Evolutionary conservation across 345 rosid genomes (phyloP).

Genomic region (Geranium rotundifolium): DNA sequence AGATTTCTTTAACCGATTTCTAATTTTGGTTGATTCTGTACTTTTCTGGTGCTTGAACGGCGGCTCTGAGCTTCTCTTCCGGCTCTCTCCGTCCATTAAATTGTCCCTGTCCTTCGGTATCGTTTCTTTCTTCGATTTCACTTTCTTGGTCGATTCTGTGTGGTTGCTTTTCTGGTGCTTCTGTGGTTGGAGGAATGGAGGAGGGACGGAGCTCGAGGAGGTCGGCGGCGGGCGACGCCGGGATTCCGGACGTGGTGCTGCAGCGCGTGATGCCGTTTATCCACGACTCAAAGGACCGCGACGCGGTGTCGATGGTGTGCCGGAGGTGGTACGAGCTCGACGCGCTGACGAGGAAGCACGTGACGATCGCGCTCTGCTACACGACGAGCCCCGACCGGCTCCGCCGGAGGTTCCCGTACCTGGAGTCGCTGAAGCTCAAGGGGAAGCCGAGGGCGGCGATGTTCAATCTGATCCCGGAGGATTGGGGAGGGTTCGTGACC

Average conservation of each 20-base stretch:
- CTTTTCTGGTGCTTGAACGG: too few species aligned
- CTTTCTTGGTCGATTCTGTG: too few species aligned
- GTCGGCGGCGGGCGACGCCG: constrained; percentile 2
- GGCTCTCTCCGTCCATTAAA: too few species aligned
- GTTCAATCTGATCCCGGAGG: constrained; percentile 84
- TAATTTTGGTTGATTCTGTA: too few species aligned
- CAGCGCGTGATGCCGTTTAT: constrained; percentile 56
- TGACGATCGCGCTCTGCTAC: constrained; percentile 77
- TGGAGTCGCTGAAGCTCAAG: constrained; percentile 71
- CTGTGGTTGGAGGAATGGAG: constrained; percentile 11
- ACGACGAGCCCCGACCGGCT: constrained; percentile 59
- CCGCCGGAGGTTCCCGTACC: constrained; percentile 39
- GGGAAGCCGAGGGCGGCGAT: constrained; percentile 90
- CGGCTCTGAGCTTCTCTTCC: too few species aligned
- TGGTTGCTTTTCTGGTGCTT: too few species aligned
- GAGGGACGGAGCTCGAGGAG: constrained; percentile 18
- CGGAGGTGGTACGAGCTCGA: constrained; percentile 71
- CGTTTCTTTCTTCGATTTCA: too few species aligned
- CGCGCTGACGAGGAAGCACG: constrained; percentile 62
- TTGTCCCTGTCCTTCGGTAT: too few species aligned
- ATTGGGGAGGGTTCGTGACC: constrained; percentile 81
- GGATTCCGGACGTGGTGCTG: constrained; percentile 46
- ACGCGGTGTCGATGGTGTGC: constrained; percentile 67
- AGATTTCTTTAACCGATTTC: too few species aligned
- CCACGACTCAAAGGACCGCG: constrained; percentile 60